Evolutionary conservation across 2,329 filamentous ascomycete species (phyloP).

Genomic region (Cercospora sesami): DNA sequence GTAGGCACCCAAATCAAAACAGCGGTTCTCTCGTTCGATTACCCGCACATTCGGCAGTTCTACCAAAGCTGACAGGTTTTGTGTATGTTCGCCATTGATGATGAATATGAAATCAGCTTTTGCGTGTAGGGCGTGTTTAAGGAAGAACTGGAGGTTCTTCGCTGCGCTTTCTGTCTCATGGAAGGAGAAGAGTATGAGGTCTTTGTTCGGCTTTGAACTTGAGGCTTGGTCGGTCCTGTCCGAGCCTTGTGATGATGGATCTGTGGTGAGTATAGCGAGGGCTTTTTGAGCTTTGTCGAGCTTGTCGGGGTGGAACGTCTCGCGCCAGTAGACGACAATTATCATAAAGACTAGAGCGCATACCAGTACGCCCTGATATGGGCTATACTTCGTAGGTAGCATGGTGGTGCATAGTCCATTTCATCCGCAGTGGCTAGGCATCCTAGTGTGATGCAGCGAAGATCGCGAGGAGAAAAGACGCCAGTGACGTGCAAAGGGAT

Average conservation of each 20-base stretch:
- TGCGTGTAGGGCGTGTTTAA: slow-evolving; percentile 19
- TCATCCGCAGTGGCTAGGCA: neutral
- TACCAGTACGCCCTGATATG: neutral
- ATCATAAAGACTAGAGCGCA: neutral
- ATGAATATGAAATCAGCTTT: slow-evolving; percentile 28
- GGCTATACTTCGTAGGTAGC: neutral
- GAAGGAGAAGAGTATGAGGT: slow-evolving; percentile 25
- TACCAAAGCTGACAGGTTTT: neutral
- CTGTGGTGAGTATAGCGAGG: neutral
- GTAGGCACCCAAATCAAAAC: slow-evolving; percentile 24
- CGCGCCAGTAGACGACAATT: neutral
- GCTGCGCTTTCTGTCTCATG: slow-evolving; percentile 17
- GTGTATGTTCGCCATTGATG: slow-evolving; percentile 23
- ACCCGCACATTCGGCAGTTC: slow-evolving; percentile 21
- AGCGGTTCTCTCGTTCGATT: slow-evolving; percentile 21
- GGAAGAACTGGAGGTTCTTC: slow-evolving; percentile 23
- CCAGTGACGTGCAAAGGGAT: neutral
- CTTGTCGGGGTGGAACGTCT: neutral
- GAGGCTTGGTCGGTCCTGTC: slow-evolving; percentile 14
- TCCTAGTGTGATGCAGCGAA: neutral
- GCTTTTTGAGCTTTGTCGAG: neutral
- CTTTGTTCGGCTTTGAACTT: neutral
- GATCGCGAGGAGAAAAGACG: neutral
- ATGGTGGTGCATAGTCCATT: neutral
- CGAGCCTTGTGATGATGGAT: slow-evolving; percentile 4